Evolutionary conservation across 1,284 basidiomycete genomes (phyloP).

Genomic region (Acaromyces ingoldii): DNA sequence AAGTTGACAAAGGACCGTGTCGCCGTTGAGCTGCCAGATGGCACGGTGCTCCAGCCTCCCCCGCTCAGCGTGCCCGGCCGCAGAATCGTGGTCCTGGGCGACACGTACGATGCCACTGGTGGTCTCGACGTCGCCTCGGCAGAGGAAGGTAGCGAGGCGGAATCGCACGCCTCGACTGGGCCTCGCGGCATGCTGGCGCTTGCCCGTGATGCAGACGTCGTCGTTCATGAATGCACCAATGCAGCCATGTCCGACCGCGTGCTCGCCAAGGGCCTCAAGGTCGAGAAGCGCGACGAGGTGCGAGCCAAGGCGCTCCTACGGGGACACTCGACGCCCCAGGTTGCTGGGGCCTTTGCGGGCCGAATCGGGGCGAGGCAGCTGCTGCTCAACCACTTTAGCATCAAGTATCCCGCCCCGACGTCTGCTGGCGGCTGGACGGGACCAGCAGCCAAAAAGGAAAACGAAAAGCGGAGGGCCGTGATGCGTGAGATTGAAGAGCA

Average conservation of each 20-base stretch:
- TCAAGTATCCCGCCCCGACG: constrained; percentile 30
- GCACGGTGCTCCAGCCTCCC: constrained; percentile 34
- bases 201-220: constrained; percentile 29
- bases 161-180: constrained; percentile 12
- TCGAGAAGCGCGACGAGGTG: constrained; percentile 21
- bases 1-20: constrained; percentile 23
- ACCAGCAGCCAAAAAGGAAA: background rate
- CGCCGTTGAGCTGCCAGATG: constrained; percentile 38
- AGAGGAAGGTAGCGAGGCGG: constrained; percentile 10
- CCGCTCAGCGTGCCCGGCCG: constrained; percentile 35
- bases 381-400: constrained; percentile 46
- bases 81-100: constrained; percentile 45
- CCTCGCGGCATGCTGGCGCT: constrained; percentile 18
- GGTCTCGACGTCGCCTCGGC: constrained; percentile 13
- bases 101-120: constrained; percentile 44
- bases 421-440: background rate
- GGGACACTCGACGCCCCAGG: constrained; percentile 44
- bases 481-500: constrained; percentile 38
- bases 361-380: constrained; percentile 28
- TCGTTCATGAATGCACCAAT: constrained; percentile 50
- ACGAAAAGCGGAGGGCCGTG: constrained; percentile 5
- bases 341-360: constrained; percentile 42
- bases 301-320: constrained; percentile 22
- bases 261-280: constrained; percentile 23
- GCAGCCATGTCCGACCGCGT: constrained; percentile 30